Percentiles rank a stretch among this genome's conserved stretches.
These are phyloP conservation scores for Leptodontidium sp. DNA, from an alignment of 2,329 filamentous ascomycete genomes.

Conservation along the genomic window DNA sequence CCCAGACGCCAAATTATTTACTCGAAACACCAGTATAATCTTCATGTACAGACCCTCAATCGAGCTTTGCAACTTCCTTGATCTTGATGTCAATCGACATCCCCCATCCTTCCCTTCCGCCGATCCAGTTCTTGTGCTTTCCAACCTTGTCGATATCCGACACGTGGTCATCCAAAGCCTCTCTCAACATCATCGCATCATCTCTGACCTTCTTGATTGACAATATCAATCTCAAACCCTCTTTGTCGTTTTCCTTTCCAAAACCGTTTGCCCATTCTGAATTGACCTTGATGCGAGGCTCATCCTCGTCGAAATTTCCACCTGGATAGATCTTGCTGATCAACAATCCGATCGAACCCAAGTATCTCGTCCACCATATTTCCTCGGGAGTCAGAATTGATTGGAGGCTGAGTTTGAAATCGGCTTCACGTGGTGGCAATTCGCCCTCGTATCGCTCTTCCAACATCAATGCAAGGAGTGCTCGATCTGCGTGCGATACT, in stretches of 20 bases:
- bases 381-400: constrained; percentile 61
- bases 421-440: constrained; percentile 63
- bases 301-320: constrained; percentile 54
- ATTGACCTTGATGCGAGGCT: constrained; percentile 52
- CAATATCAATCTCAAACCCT: constrained; percentile 55
- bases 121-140: constrained; percentile 65
- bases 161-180: constrained; percentile 51
- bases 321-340: constrained; percentile 68
- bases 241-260: constrained; percentile 51
- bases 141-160: constrained; percentile 61
- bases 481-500: constrained; percentile 67
- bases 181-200: constrained; percentile 51
- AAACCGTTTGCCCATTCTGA: constrained; percentile 53
- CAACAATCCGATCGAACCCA: constrained; percentile 66
- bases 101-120: constrained; percentile 48
- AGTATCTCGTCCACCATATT: constrained; percentile 71
- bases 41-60: background rate
- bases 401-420: constrained; percentile 61
- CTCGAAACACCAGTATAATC: background rate
- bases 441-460: constrained; percentile 71
- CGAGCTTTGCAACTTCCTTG: constrained; percentile 40
- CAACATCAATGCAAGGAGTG: constrained; percentile 67
- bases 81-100: constrained; percentile 50
- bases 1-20: background rate
- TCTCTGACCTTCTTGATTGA: constrained; percentile 50